Evolutionary conservation across 352 stramenopile species (phyloP).

Genomic region (Achlya hypogyna): DNA sequence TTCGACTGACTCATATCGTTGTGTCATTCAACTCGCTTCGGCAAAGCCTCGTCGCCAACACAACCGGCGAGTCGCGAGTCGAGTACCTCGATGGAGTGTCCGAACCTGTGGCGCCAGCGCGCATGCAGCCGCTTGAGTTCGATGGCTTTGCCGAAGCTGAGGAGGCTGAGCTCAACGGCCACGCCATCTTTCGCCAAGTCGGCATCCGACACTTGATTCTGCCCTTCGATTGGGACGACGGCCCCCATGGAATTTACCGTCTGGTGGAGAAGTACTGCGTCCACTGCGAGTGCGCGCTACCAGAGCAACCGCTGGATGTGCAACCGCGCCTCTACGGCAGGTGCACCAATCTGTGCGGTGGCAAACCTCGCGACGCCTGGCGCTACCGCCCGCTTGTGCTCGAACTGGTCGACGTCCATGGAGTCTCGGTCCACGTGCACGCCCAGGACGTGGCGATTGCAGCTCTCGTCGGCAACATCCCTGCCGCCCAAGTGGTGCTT

Average conservation of each 20-base stretch:
- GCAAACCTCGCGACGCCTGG: background rate
- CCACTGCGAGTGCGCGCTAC: slow-evolving; percentile 10
- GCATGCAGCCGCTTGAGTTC: background rate
- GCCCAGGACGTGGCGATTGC: slow-evolving; percentile 13
- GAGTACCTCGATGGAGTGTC: background rate
- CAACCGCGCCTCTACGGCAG: slow-evolving; percentile 3
- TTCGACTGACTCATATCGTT: background rate
- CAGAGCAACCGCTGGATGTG: background rate
- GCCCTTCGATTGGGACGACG: background rate
- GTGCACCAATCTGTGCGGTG: slow-evolving; percentile 6
- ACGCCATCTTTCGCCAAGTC: background rate
- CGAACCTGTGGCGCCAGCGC: background rate
- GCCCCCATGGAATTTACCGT: background rate
- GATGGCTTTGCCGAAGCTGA: slow-evolving; percentile 4
- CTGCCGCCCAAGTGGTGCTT: background rate
- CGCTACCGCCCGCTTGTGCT: slow-evolving; percentile 1
- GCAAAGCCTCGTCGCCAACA: slow-evolving; percentile 11
- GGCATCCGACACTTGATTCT: background rate
- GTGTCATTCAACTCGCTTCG: slow-evolving; percentile 6
- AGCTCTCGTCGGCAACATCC: slow-evolving; percentile 1
- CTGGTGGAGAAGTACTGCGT: slow-evolving; percentile 15
- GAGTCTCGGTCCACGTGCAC: background rate
- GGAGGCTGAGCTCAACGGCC: background rate
- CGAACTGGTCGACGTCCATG: background rate
- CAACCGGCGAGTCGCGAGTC: slow-evolving; percentile 3